Conservation (phyloP, 345 rosid genomes). For the Trapa incisa region DNA sequence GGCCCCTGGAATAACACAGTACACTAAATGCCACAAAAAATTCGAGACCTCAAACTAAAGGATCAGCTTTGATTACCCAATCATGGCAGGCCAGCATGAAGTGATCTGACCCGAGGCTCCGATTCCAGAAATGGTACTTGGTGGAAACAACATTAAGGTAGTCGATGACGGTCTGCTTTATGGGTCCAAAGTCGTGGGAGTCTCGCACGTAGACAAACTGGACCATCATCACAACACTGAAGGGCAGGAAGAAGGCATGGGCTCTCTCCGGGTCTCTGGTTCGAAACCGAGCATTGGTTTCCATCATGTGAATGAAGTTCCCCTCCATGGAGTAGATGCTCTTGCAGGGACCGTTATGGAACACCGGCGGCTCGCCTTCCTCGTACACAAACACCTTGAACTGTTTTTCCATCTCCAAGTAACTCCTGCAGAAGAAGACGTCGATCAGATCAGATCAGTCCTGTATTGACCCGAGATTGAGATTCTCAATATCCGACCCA, state of each 20-base stretch:
- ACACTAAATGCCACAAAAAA: too few species aligned
- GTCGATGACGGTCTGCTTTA: slow-evolving; percentile 51
- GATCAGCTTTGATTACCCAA: slow-evolving; percentile 32
- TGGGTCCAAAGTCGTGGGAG: slow-evolving; percentile 54
- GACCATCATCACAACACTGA: slow-evolving; percentile 74
- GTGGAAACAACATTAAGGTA: slow-evolving; percentile 43
- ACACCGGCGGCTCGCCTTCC: slow-evolving; percentile 82
- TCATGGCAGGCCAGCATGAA: slow-evolving; percentile 89
- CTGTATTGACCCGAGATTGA: background rate
- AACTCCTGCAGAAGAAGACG: slow-evolving; percentile 38
- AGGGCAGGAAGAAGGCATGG: slow-evolving; percentile 61
- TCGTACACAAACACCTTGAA: slow-evolving; percentile 65
- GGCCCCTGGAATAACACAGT: slow-evolving; percentile 32
- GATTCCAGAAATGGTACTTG: slow-evolving; percentile 65
- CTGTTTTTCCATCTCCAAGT: slow-evolving; percentile 75
- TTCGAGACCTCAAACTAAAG: too few species aligned
- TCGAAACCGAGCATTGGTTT: slow-evolving; percentile 27
- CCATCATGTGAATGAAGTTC: slow-evolving; percentile 48
- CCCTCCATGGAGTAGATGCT: slow-evolving; percentile 92
- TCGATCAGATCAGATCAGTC: background rate
- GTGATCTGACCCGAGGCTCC: slow-evolving; percentile 77
- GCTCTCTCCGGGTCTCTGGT: slow-evolving; percentile 61
- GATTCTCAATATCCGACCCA: background rate
- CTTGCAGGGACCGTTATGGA: slow-evolving; percentile 86
- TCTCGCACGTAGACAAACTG: slow-evolving; percentile 50